Percentiles rank a stretch among this genome's conserved stretches.
These are phyloP conservation scores for Raphanus sativus DNA, from an alignment of 345 rosid species.

Conservation along the genomic window DNA sequence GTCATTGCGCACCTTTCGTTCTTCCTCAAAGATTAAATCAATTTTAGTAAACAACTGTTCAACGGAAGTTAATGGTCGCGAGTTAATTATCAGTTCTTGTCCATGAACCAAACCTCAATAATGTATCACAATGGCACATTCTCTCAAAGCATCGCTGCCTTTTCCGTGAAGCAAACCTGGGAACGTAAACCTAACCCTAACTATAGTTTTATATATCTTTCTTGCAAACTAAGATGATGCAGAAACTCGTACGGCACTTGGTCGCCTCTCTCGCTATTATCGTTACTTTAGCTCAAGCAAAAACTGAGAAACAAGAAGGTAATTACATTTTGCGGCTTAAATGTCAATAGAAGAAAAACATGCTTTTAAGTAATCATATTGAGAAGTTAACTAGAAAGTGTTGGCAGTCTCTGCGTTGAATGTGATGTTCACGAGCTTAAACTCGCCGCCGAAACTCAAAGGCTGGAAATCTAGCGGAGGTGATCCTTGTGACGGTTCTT, in stretches of 20 bases:
- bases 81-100: conserved; percentile 22
- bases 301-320: conserved; percentile 59
- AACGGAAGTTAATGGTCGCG: conserved; percentile 20
- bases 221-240: conserved; percentile 24
- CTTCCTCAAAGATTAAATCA: conserved; percentile 30
- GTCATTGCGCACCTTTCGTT: conserved; percentile 39
- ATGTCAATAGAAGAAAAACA: background rate
- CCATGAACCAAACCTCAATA: conserved; percentile 20
- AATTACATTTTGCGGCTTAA: conserved; percentile 6
- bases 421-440: conserved; percentile 81
- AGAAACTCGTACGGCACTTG: conserved; percentile 24
- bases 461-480: conserved; percentile 85
- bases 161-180: conserved; percentile 20
- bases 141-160: conserved; percentile 15
- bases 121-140: conserved; percentile 21
- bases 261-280: conserved; percentile 38
- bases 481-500: conserved; percentile 82
- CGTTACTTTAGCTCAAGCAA: conserved; percentile 41
- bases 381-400: background rate
- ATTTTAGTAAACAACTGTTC: conserved; percentile 36
- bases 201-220: background rate
- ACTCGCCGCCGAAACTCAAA: conserved; percentile 61
- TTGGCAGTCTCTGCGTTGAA: conserved; percentile 76
- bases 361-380: background rate
- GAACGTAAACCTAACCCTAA: conserved; percentile 7